These are phyloP conservation scores for Asterochloris sp. DNA, from an alignment of 139 green algal species.

Conservation along the genomic window DNA sequence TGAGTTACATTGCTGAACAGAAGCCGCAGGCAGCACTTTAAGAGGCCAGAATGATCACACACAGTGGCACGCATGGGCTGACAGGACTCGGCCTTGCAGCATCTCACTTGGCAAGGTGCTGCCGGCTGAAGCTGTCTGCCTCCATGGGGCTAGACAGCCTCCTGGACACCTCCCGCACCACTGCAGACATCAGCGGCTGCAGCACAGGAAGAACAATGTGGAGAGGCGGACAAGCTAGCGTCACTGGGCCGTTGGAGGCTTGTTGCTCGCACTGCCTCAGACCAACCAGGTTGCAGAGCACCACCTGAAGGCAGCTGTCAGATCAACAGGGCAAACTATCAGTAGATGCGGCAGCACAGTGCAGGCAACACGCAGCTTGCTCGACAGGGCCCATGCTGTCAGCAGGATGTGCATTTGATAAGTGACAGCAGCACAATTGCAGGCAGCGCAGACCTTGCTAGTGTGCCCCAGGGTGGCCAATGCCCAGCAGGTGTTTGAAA, in stretches of 20 bases:
- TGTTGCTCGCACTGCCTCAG: too few relatives aligned
- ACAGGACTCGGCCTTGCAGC: neutral
- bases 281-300: neutral
- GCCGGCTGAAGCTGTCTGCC: slow-evolving; percentile 31
- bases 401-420: too few relatives aligned
- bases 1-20: too few relatives aligned
- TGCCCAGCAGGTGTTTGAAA: slow-evolving; percentile 38
- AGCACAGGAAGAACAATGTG: neutral
- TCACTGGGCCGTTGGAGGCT: too few relatives aligned
- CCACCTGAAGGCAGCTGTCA: neutral
- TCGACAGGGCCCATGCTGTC: too few relatives aligned
- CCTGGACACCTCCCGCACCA: slow-evolving; percentile 22
- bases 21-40: too few relatives aligned
- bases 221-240: too few relatives aligned
- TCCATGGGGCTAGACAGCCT: slow-evolving; percentile 22
- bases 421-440: too few relatives aligned
- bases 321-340: neutral
- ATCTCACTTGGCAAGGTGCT: slow-evolving; percentile 34
- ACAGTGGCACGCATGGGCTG: too few relatives aligned
- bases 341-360: neutral
- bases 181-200: slow-evolving; percentile 23
- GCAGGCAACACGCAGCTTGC: neutral
- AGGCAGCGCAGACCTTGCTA: neutral
- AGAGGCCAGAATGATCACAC: too few relatives aligned
- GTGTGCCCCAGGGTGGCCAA: slow-evolving; percentile 34